These are phyloP conservation scores for Fusarium euwallaceae DNA, from an alignment of 2,329 filamentous ascomycete genomes.

Conservation along the genomic window DNA sequence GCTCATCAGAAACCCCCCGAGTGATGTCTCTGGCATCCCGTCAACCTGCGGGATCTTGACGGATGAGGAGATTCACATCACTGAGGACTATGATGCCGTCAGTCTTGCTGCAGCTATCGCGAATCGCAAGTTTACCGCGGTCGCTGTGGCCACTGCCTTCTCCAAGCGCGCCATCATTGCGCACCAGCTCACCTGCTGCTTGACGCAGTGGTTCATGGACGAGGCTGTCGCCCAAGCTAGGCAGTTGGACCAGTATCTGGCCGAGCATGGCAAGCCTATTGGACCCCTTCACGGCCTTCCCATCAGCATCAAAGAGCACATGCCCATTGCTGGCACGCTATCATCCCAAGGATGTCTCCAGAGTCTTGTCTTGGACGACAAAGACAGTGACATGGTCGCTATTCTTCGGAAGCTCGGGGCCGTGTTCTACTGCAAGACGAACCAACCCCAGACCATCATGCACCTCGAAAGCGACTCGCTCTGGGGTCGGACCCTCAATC, in stretches of 20 bases:
- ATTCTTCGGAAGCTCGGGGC: background rate
- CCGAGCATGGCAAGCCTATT: background rate
- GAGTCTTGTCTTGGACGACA: background rate
- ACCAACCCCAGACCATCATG: background rate
- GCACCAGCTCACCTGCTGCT: background rate
- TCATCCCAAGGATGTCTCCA: background rate
- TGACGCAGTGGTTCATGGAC: slow-evolving; percentile 1
- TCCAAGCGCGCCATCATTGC: background rate
- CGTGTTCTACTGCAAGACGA: background rate
- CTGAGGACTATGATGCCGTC: background rate
- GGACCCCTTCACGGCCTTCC: background rate
- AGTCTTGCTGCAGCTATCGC: background rate
- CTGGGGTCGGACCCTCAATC: slow-evolving; percentile 60
- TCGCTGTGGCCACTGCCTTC: background rate
- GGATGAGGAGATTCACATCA: background rate
- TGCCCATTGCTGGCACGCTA: background rate
- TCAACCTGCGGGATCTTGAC: background rate
- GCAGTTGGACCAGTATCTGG: background rate
- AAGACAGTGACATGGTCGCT: background rate
- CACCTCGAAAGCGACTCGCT: background rate
- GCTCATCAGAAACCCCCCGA: slow-evolving; percentile 13
- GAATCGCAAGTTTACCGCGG: background rate
- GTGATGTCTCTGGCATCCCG: background rate
- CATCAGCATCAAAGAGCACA: slow-evolving; percentile 1
- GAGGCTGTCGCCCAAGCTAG: background rate